Conservation (phyloP, 768 basidiomycete genomes). For the Gymnopilus dilepis region DNA sequence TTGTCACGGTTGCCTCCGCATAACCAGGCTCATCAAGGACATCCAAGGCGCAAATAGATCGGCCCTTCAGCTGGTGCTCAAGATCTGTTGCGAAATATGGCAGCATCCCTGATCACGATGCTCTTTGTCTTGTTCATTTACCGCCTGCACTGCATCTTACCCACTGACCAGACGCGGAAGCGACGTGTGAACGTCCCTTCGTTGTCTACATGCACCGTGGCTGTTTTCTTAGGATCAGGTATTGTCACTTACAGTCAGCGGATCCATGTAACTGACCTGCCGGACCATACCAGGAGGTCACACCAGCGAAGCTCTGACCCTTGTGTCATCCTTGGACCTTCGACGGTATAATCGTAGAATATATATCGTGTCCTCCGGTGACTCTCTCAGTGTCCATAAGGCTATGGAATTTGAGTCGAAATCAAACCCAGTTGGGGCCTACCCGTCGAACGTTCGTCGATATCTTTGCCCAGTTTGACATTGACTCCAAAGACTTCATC, state of each 20-base stretch:
- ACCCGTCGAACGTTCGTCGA: conserved; percentile 17
- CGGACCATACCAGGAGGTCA: conserved; percentile 69
- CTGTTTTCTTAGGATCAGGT: conserved; percentile 96
- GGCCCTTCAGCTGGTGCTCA: background rate
- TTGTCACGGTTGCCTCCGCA: too few species aligned
- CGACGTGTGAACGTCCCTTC: conserved; percentile 3
- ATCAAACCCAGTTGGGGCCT: conserved; percentile 17
- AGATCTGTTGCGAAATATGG: background rate
- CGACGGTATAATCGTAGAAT: conserved; percentile 74
- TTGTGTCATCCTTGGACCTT: conserved; percentile 77
- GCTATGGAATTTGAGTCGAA: conserved; percentile 74
- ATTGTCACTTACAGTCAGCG: conserved; percentile 28
- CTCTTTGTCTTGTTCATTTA: conserved; percentile 19
- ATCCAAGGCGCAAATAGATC: too few species aligned
- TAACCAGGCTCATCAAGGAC: too few species aligned
- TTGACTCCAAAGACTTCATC: conserved; percentile 2
- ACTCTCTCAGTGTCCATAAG: conserved; percentile 76
- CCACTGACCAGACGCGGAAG: conserved; percentile 15
- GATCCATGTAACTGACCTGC: background rate
- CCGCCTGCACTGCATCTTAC: conserved; percentile 40
- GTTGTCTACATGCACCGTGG: conserved; percentile 50
- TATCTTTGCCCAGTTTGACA: background rate
- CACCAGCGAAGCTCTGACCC: conserved; percentile 82
- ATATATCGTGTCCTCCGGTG: conserved; percentile 85
- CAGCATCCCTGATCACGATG: background rate